Conservation (phyloP, 1,139 yeast species). For the Sugiyamaella neomexicana region DNA sequence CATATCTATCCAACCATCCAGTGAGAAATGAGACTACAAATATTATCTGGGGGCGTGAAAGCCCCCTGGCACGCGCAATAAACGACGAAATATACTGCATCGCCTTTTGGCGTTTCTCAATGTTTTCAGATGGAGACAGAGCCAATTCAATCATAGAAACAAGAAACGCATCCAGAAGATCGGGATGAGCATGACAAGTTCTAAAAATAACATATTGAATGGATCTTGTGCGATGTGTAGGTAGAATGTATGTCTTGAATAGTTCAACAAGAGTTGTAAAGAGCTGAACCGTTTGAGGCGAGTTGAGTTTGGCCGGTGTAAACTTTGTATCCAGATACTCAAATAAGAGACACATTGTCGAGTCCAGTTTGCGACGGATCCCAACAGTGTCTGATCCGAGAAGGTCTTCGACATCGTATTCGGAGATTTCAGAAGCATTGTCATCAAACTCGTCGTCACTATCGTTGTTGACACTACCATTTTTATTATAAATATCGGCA, state of each 20-base stretch:
- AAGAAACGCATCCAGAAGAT: conserved; percentile 79
- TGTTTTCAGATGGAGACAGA: conserved; percentile 62
- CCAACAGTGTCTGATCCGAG: conserved; percentile 29
- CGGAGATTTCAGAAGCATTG: conserved; percentile 43
- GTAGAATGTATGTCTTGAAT: conserved; percentile 78
- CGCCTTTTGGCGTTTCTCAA: conserved; percentile 79
- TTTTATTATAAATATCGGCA: conserved; percentile 5
- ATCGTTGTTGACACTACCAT: conserved; percentile 21
- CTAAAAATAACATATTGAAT: conserved; percentile 84
- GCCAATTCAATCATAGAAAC: conserved; percentile 83
- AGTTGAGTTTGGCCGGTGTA: conserved; percentile 51
- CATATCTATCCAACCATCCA: conserved; percentile 80
- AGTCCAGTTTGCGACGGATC: conserved; percentile 59
- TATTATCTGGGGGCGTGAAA: conserved; percentile 69
- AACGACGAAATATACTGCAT: conserved; percentile 91
- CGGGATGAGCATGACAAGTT: conserved; percentile 77
- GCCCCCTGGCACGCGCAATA: conserved; percentile 79
- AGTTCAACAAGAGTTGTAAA: conserved; percentile 74
- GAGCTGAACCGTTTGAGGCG: conserved; percentile 69
- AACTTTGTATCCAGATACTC: conserved; percentile 52
- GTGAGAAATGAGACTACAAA: conserved; percentile 77
- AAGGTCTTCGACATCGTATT: conserved; percentile 38
- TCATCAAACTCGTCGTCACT: conserved; percentile 32
- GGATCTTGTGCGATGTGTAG: conserved; percentile 90
- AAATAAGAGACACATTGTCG: conserved; percentile 58